Conservation (phyloP, 306 rosid species). For the Sphenostylis stenocarpa region DNA sequence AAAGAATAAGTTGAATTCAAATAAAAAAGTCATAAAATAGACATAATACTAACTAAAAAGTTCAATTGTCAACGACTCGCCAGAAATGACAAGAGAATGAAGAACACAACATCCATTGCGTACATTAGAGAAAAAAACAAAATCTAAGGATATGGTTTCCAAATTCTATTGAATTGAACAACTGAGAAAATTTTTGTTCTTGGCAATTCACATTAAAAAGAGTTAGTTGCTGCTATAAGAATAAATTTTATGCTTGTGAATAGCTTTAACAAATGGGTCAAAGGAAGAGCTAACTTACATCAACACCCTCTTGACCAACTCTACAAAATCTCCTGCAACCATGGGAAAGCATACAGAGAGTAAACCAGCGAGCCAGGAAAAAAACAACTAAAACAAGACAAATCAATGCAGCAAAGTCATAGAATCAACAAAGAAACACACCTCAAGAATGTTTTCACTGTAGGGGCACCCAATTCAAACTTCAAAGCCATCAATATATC, state of each 20-base stretch:
- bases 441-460: constrained; percentile 83
- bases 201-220: not conserved
- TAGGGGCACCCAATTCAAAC: constrained; percentile 88
- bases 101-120: too few species aligned
- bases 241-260: not conserved
- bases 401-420: not conserved
- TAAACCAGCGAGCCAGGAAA: not conserved
- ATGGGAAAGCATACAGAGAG: not conserved
- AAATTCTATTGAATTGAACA: not conserved
- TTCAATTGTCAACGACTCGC: too few species aligned
- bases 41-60: too few species aligned
- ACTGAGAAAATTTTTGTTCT: not conserved
- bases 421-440: constrained; percentile 24
- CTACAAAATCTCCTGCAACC: constrained; percentile 64
- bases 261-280: not conserved
- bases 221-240: not conserved
- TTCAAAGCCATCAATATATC: constrained; percentile 65
- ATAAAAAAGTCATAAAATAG: not conserved
- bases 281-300: constrained; percentile 43
- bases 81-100: too few species aligned
- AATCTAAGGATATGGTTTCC: not conserved
- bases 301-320: constrained; percentile 52
- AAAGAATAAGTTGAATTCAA: not conserved
- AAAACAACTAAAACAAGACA: not conserved
- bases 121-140: not conserved